phyloP scores from a whole-genome alignment of 2,329 filamentous ascomycete genomes.

The Sporothrix variecibatus region DNA sequence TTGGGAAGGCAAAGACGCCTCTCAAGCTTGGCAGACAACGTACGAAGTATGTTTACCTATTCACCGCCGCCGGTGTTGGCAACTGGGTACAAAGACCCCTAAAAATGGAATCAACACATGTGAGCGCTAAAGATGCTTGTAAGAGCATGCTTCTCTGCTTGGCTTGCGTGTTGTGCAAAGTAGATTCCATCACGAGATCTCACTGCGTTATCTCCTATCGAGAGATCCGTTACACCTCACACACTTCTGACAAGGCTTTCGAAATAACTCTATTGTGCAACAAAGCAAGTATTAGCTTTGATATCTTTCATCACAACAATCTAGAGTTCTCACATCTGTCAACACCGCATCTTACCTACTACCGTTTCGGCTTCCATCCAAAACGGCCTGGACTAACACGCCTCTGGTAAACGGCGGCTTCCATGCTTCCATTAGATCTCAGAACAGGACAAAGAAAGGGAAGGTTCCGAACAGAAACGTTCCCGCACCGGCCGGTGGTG shows the following conservation, averaged over 20 bases:
- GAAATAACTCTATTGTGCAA: background rate
- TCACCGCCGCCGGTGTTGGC: background rate
- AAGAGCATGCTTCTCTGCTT: background rate
- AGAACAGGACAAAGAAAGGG: background rate
- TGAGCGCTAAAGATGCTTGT: constrained; percentile 5
- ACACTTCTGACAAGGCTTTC: background rate
- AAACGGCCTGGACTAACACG: background rate
- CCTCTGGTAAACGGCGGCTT: background rate
- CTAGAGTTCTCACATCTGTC: background rate
- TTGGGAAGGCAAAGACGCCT: background rate
- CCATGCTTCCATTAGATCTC: background rate
- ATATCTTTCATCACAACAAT: background rate
- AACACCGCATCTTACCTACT: background rate
- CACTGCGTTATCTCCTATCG: background rate
- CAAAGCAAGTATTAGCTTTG: background rate
- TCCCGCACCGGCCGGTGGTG: background rate
- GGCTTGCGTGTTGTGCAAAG: background rate
- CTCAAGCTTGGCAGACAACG: background rate
- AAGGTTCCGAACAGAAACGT: background rate
- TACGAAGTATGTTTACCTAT: background rate
- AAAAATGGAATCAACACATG: constrained; percentile 1
- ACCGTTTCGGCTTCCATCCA: background rate
- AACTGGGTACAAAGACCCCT: background rate
- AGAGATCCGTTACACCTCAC: background rate
- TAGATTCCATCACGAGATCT: background rate